Evolutionary conservation across 805 yeast genomes (phyloP).

Genomic region (Starmerella stellata): DNA sequence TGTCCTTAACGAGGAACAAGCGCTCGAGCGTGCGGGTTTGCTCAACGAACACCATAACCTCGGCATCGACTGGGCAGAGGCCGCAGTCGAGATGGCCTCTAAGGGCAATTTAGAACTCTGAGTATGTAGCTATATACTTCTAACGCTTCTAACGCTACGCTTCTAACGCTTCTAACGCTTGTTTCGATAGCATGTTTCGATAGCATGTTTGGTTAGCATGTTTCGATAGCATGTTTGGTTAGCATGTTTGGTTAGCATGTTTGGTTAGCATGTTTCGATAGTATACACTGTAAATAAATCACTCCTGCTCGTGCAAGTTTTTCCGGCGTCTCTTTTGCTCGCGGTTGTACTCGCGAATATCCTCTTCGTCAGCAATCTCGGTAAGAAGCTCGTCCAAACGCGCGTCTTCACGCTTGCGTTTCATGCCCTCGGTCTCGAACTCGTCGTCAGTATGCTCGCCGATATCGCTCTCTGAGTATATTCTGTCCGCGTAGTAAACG

Average conservation of each 20-base stretch:
- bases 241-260: background rate
- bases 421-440: constrained; percentile 18
- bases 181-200: too few relatives aligned
- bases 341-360: constrained; percentile 41
- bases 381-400: constrained; percentile 58
- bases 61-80: constrained; percentile 97
- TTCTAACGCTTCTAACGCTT: too few relatives aligned
- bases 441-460: constrained; percentile 25
- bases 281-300: too few relatives aligned
- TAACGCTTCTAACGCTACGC: too few relatives aligned
- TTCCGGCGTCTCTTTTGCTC: constrained; percentile 25
- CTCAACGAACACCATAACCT: constrained; percentile 69
- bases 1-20: constrained; percentile 86
- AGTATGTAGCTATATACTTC: background rate
- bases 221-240: background rate
- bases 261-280: too few relatives aligned
- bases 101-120: constrained; percentile 13
- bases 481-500: constrained; percentile 45
- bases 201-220: too few relatives aligned
- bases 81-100: constrained; percentile 84
- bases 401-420: constrained; percentile 19
- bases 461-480: constrained; percentile 33
- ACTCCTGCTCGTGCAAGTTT: too few relatives aligned
- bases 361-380: constrained; percentile 68
- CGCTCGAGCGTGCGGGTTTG: constrained; percentile 79